Evolutionary conservation across 192 early-diverging fungal genomes (phyloP).

Genomic region (Podila minutissima): DNA sequence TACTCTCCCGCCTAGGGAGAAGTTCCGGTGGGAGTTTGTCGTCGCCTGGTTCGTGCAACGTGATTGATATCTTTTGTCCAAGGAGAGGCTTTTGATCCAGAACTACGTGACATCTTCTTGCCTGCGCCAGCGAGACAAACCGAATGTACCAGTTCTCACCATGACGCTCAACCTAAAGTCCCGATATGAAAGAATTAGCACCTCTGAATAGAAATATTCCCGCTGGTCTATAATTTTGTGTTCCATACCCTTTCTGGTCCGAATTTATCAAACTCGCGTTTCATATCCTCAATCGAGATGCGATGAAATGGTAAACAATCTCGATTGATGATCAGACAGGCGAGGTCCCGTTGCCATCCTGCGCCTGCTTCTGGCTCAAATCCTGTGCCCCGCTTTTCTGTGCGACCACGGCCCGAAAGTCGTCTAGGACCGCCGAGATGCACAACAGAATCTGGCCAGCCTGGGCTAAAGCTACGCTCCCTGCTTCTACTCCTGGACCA

Average conservation of each 20-base stretch:
- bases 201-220: too few species aligned
- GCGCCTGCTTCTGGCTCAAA: constrained; percentile 12
- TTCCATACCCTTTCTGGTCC: constrained; percentile 53
- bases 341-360: constrained; percentile 41
- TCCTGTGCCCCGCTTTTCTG: constrained; percentile 10
- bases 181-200: too few species aligned
- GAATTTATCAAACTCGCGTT: constrained; percentile 58
- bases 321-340: constrained; percentile 58
- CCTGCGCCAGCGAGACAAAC: constrained; percentile 56
- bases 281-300: constrained; percentile 58
- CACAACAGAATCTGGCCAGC: constrained; percentile 22
- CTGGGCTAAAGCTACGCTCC: constrained; percentile 34
- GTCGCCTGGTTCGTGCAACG: constrained; percentile 44
- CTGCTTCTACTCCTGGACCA: constrained; percentile 49
- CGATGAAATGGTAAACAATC: constrained; percentile 58
- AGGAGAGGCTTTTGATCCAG: constrained; percentile 47
- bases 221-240: too few species aligned
- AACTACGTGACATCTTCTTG: constrained; percentile 53
- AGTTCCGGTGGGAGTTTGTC: constrained; percentile 29
- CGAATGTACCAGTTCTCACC: constrained; percentile 63
- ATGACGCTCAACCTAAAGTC: constrained; percentile 57
- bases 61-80: constrained; percentile 55
- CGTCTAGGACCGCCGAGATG: constrained; percentile 4
- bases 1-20: constrained; percentile 21
- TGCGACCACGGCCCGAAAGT: constrained; percentile 12